Percentiles rank a stretch among this genome's conserved stretches.
Evolutionary conservation across 768 basidiomycete species (phyloP).

Genomic region (Leccinum disarticulatum): DNA sequence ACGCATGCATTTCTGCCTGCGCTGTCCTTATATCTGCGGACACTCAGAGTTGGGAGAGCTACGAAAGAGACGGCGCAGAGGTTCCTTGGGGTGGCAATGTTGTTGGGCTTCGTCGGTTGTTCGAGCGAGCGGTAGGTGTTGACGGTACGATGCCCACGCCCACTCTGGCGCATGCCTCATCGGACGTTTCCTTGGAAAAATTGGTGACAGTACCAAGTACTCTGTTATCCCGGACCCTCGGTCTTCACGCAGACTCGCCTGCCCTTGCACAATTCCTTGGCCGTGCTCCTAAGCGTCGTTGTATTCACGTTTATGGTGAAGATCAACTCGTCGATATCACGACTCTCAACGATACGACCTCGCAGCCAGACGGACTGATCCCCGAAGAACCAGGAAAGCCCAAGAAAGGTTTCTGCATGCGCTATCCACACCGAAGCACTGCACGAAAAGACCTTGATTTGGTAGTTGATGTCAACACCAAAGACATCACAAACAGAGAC

Average conservation of each 20-base stretch:
- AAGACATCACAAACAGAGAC: not conserved
- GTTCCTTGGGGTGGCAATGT: conserved; percentile 35
- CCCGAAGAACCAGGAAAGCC: not conserved
- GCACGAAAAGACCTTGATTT: conserved; percentile 41
- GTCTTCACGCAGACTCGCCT: conserved; percentile 51
- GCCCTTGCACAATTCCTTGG: conserved; percentile 53
- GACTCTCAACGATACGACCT: conserved; percentile 8
- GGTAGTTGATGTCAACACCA: conserved; percentile 10
- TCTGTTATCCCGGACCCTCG: conserved; percentile 47
- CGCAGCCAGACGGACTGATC: not conserved
- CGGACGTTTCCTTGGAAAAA: conserved; percentile 8
- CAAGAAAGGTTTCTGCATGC: conserved; percentile 36
- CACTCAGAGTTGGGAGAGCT: conserved; percentile 34
- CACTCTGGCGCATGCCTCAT: not conserved
- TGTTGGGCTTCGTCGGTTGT: conserved; percentile 47
- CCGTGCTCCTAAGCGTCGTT: conserved; percentile 40
- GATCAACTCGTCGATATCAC: conserved; percentile 37
- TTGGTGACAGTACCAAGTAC: conserved; percentile 29
- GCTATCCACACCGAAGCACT: conserved; percentile 40
- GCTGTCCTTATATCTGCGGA: conserved; percentile 38
- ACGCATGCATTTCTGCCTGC: conserved; percentile 48
- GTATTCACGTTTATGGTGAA: conserved; percentile 38
- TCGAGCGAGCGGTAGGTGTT: conserved; percentile 50
- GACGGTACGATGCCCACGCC: conserved; percentile 21
- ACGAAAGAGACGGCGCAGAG: conserved; percentile 41